Conservation (phyloP, 495 filamentous ascomycete species). For the Aspergillus egyptiacus region DNA sequence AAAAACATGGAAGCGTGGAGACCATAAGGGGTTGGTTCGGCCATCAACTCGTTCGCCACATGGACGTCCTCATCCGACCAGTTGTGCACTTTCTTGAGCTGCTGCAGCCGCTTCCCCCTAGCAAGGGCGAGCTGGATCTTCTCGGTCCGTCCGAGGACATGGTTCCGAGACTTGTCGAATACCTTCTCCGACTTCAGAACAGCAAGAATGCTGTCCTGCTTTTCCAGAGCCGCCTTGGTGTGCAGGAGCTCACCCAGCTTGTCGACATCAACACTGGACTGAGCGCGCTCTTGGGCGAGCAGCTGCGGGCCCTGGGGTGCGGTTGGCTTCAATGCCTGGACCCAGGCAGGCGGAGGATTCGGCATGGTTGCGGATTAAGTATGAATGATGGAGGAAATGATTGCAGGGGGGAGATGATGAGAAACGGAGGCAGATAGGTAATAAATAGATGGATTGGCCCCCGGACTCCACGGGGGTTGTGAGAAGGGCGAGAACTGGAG, state of each 20-base stretch:
- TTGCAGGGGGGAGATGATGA: slow-evolving; percentile 4
- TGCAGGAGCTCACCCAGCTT: slow-evolving; percentile 57
- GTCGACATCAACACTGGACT: slow-evolving; percentile 53
- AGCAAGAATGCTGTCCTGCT: slow-evolving; percentile 47
- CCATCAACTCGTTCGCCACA: slow-evolving; percentile 54
- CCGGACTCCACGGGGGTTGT: slow-evolving; percentile 6
- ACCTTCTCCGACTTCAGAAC: slow-evolving; percentile 54
- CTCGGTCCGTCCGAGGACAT: slow-evolving; percentile 58
- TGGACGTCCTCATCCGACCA: slow-evolving; percentile 59
- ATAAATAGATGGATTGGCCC: slow-evolving; percentile 6
- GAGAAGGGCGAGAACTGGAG: background rate
- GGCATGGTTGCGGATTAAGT: slow-evolving; percentile 10
- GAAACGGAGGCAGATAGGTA: slow-evolving; percentile 4
- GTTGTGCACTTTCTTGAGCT: slow-evolving; percentile 53
- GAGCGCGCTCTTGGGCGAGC: slow-evolving; percentile 51
- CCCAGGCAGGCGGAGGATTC: slow-evolving; percentile 52
- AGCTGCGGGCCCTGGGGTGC: slow-evolving; percentile 56
- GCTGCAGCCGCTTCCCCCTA: slow-evolving; percentile 58
- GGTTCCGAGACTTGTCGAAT: slow-evolving; percentile 66
- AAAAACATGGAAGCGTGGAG: slow-evolving; percentile 65
- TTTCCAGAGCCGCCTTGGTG: slow-evolving; percentile 49
- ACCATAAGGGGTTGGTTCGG: slow-evolving; percentile 61
- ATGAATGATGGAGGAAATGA: slow-evolving; percentile 21
- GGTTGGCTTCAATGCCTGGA: slow-evolving; percentile 56
- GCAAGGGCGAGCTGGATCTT: slow-evolving; percentile 56